These are phyloP conservation scores for Phycomyces nitens DNA, from an alignment of 192 early-diverging fungal species.

Conservation along the genomic window DNA sequence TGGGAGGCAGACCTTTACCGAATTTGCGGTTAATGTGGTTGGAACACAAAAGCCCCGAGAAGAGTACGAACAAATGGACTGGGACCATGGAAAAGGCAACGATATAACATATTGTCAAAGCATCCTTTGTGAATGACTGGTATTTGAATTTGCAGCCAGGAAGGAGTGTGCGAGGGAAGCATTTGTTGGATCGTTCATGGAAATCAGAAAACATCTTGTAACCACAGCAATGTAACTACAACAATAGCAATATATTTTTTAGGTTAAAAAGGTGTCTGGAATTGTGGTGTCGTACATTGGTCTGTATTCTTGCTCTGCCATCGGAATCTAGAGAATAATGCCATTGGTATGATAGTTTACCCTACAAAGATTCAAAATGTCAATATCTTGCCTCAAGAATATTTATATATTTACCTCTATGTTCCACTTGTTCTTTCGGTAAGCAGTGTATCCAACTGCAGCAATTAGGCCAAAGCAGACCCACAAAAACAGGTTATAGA, in stretches of 20 bases:
- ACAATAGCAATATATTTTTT: background rate
- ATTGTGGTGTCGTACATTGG: constrained; percentile 21
- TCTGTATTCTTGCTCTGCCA: constrained; percentile 31
- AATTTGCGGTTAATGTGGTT: constrained; percentile 47
- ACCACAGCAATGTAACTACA: constrained; percentile 47
- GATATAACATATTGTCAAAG: constrained; percentile 38
- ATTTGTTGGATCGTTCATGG: constrained; percentile 45
- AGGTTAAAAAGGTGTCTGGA: background rate
- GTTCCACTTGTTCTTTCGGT: constrained; percentile 35
- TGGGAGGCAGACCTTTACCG: constrained; percentile 35
- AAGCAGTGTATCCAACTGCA: constrained; percentile 44
- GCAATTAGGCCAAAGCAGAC: constrained; percentile 44
- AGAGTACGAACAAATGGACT: constrained; percentile 38
- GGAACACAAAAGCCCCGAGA: constrained; percentile 42
- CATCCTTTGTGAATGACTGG: constrained; percentile 32
- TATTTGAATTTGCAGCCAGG: constrained; percentile 41
- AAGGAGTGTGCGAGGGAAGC: constrained; percentile 45
- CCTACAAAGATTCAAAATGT: background rate
- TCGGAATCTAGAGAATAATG: constrained; percentile 23
- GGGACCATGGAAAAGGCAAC: constrained; percentile 41
- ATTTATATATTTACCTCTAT: background rate
- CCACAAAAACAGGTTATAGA: constrained; percentile 47
- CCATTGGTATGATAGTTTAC: constrained; percentile 38
- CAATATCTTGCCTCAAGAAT: no score
- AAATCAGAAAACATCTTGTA: constrained; percentile 43